Conservation (phyloP, 305 asterid species). For the Solanum chacoense region DNA sequence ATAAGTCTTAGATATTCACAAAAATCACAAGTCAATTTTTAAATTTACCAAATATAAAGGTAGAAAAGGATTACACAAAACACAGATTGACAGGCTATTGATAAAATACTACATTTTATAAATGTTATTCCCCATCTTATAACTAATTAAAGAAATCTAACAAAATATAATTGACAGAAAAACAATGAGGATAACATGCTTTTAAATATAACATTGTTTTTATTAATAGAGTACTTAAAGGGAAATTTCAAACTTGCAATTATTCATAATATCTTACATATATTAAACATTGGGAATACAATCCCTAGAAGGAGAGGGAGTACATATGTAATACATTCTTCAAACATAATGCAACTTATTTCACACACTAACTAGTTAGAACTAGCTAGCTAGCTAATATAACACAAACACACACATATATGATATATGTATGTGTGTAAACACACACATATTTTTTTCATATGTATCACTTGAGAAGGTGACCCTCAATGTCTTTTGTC, state of each 20-base stretch:
- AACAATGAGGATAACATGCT: too few relatives aligned
- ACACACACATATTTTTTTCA: neutral
- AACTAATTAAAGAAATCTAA: too few relatives aligned
- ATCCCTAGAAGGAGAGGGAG: neutral
- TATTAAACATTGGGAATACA: neutral
- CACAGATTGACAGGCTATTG: too few relatives aligned
- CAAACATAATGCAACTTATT: neutral
- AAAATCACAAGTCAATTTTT: too few relatives aligned
- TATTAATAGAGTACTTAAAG: too few relatives aligned
- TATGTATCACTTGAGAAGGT: neutral
- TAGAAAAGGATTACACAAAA: too few relatives aligned
- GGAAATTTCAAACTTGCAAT: neutral
- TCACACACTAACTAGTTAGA: neutral
- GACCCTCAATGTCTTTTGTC: neutral
- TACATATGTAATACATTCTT: neutral
- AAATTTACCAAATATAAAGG: too few relatives aligned
- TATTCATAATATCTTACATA: neutral
- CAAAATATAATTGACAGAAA: too few relatives aligned
- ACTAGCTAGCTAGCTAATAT: neutral
- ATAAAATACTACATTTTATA: too few relatives aligned
- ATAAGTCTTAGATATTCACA: too few relatives aligned
- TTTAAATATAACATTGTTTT: too few relatives aligned
- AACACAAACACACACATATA: neutral
- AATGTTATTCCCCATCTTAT: too few relatives aligned
- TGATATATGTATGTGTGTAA: neutral